These are phyloP conservation scores for Terfezia claveryi DNA, from an alignment of 495 filamentous ascomycete species.

Conservation along the genomic window DNA sequence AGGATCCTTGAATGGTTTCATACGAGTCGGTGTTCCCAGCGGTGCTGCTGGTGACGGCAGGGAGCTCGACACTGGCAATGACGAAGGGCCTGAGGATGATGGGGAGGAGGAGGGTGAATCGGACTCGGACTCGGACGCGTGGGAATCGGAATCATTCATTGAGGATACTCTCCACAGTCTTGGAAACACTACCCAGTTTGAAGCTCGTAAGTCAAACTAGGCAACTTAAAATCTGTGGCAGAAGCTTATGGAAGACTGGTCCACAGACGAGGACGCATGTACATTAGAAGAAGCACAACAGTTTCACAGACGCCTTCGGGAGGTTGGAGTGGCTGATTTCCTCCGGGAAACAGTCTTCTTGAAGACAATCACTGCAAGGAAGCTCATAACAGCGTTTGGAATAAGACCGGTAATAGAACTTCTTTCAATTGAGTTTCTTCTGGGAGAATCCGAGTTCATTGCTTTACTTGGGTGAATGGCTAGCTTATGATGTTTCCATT, in stretches of 20 bases:
- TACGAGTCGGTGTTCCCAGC: neutral
- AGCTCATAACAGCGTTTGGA: conserved; percentile 80
- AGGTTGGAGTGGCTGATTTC: conserved; percentile 55
- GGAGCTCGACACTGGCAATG: neutral
- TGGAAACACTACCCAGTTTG: conserved; percentile 37
- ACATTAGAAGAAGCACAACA: conserved; percentile 47
- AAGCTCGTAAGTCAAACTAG: conserved; percentile 26
- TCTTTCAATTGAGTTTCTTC: too few species aligned
- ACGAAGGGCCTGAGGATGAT: conserved; percentile 12
- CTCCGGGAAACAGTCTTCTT: conserved; percentile 46
- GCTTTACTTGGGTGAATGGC: neutral
- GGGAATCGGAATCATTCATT: conserved; percentile 46
- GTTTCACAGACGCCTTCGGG: conserved; percentile 46
- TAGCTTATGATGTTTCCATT: conserved; percentile 1
- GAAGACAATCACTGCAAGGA: conserved; percentile 49
- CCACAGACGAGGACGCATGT: conserved; percentile 35
- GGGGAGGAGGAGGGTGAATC: conserved; percentile 38
- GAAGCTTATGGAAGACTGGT: neutral
- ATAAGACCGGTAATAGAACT: conserved; percentile 30
- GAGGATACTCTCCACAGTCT: conserved; percentile 44
- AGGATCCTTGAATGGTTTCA: too few species aligned
- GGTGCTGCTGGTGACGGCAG: neutral
- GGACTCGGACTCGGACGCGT: conserved; percentile 34
- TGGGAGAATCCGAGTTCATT: too few species aligned
- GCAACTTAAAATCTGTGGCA: conserved; percentile 2